These are phyloP conservation scores for Kwoniella sp. DNA, from an alignment of 768 basidiomycete species.

Conservation along the genomic window DNA sequence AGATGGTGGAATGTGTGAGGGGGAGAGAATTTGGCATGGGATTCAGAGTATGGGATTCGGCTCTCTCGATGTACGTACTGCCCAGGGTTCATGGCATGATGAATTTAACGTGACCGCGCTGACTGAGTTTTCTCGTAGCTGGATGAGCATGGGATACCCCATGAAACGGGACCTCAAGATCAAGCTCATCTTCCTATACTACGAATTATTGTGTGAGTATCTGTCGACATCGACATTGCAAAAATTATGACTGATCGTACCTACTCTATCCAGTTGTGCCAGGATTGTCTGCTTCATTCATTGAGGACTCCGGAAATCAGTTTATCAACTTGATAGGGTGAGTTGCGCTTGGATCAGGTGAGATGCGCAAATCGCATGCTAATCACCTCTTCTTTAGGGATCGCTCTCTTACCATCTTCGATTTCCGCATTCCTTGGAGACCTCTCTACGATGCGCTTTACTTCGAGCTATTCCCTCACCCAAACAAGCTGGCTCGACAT, in stretches of 20 bases:
- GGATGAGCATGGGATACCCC: conserved; percentile 81
- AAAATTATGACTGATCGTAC: background rate
- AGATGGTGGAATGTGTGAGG: conserved; percentile 71
- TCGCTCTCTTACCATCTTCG: conserved; percentile 44
- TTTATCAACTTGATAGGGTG: conserved; percentile 81
- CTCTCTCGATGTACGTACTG: conserved; percentile 36
- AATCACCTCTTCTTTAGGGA: conserved; percentile 27
- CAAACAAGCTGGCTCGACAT: conserved; percentile 56
- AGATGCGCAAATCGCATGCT: conserved; percentile 64
- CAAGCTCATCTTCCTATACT: conserved; percentile 74
- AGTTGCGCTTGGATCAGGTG: conserved; percentile 52
- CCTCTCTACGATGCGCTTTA: conserved; percentile 50
- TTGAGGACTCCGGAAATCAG: conserved; percentile 73
- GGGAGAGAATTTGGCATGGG: conserved; percentile 83
- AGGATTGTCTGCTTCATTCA: conserved; percentile 55
- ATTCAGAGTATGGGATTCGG: conserved; percentile 67
- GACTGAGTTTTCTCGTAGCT: conserved; percentile 59
- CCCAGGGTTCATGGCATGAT: no score
- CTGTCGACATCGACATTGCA: background rate
- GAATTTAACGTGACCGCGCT: background rate
- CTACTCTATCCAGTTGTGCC: conserved; percentile 38
- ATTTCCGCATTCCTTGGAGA: conserved; percentile 53
- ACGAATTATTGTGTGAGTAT: conserved; percentile 61
- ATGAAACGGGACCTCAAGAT: conserved; percentile 79
- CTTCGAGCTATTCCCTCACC: conserved; percentile 66